Evolutionary conservation across 345 rosid genomes (phyloP).

Genomic region (Pelargonium nanum): DNA sequence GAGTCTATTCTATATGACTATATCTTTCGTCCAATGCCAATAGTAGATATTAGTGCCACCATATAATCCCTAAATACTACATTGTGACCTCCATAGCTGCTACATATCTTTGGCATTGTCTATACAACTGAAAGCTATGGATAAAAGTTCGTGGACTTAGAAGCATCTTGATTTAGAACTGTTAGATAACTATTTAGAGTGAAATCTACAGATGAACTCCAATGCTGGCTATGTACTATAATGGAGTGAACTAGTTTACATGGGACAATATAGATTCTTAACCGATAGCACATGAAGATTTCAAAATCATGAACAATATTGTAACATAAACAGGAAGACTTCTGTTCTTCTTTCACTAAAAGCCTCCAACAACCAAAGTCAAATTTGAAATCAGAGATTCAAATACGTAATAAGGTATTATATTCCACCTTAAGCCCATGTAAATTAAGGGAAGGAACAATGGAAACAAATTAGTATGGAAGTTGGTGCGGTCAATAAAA

Average conservation of each 20-base stretch:
- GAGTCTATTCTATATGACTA: no score
- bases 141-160: not conserved
- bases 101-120: no score
- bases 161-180: not conserved
- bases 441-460: not conserved
- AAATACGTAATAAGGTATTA: not conserved
- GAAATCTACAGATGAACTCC: not conserved
- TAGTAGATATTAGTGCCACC: no score
- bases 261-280: not conserved
- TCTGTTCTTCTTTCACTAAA: not conserved
- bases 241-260: not conserved
- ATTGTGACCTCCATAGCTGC: no score
- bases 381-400: not conserved
- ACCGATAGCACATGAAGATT: not conserved
- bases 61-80: no score
- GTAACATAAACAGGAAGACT: not conserved
- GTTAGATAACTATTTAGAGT: not conserved
- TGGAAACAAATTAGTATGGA: not conserved
- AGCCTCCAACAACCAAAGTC: not conserved
- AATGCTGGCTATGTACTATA: not conserved
- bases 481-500: not conserved
- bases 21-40: no score
- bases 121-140: not conserved
- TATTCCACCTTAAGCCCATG: not conserved
- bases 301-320: not conserved